A percentile compares a stretch with the other conserved stretches of the same genome.
Conservation (phyloP, 495 filamentous ascomycete species). For the Lineolata rhizophorae region DNA sequence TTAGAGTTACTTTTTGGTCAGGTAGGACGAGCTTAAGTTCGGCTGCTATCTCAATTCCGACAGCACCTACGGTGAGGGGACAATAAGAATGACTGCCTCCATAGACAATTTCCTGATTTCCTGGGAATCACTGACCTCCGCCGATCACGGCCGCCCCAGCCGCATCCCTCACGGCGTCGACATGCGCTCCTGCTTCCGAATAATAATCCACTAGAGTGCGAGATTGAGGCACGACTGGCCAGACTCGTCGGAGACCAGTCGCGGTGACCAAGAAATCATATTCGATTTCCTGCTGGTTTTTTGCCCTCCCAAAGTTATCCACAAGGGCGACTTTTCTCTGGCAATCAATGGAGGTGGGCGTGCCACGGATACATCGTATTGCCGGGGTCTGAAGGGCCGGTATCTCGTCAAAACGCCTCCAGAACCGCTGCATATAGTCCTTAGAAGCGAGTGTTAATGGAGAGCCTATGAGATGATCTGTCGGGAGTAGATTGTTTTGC, state of each 20-base stretch:
- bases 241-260: slow-evolving; percentile 36
- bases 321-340: too few species aligned
- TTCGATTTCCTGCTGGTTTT: slow-evolving; percentile 15
- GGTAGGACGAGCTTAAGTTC: slow-evolving; percentile 41
- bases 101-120: slow-evolving; percentile 14
- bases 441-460: slow-evolving; percentile 38
- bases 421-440: slow-evolving; percentile 31
- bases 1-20: slow-evolving; percentile 32
- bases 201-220: slow-evolving; percentile 30
- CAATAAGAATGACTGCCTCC: slow-evolving; percentile 1
- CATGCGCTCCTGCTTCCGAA: slow-evolving; percentile 27
- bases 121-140: too few species aligned
- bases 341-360: slow-evolving; percentile 29
- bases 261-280: slow-evolving; percentile 47
- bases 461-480: slow-evolving; percentile 38
- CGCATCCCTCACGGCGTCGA: slow-evolving; percentile 17
- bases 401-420: slow-evolving; percentile 38
- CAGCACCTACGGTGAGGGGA: too few species aligned
- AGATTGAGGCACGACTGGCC: slow-evolving; percentile 39
- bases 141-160: slow-evolving; percentile 34
- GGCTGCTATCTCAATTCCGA: slow-evolving; percentile 50
- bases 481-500: slow-evolving; percentile 1
- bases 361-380: slow-evolving; percentile 34
- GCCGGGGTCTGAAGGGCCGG: slow-evolving; percentile 29
- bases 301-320: too few species aligned